A percentile compares a stretch with the other conserved stretches of the same genome.
phyloP scores from a whole-genome alignment of 2,329 filamentous ascomycete species.

The Alternaria consortialis region DNA sequence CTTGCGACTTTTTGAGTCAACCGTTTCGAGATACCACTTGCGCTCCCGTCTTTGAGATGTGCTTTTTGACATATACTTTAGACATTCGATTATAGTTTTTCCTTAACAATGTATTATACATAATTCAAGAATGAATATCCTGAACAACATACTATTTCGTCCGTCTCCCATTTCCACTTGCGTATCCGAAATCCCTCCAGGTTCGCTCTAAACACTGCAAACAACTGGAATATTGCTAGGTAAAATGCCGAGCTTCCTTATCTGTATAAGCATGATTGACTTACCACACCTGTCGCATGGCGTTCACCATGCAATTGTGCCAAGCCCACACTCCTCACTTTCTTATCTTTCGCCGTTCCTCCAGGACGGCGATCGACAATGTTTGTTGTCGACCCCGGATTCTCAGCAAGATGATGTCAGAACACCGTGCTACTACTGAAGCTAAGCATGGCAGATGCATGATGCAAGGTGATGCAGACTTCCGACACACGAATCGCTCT shows the following conservation, averaged over 20 bases:
- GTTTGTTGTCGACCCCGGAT: conserved; percentile 9
- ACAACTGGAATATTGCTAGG: neutral
- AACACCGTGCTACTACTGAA: neutral
- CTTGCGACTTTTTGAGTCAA: conserved; percentile 24
- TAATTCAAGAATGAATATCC: conserved; percentile 18
- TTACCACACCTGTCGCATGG: conserved; percentile 1
- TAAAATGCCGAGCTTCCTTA: conserved; percentile 21
- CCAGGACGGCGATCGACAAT: neutral
- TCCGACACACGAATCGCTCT: neutral
- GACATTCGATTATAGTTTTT: conserved; percentile 10
- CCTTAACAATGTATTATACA: conserved; percentile 24
- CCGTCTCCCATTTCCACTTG: neutral
- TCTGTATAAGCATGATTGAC: conserved; percentile 23
- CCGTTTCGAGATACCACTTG: conserved; percentile 47
- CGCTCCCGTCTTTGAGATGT: conserved; percentile 32
- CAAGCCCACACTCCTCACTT: conserved; percentile 20
- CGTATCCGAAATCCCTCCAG: neutral
- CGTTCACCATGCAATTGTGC: conserved; percentile 9
- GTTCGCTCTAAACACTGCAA: neutral
- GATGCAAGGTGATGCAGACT: neutral
- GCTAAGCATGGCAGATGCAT: conserved; percentile 1
- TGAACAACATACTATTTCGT: conserved; percentile 4
- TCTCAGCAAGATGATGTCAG: conserved; percentile 6
- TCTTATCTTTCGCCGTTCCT: conserved; percentile 26
- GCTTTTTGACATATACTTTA: conserved; percentile 19